Percentiles rank a stretch among this genome's conserved stretches.
phyloP scores from a whole-genome alignment of 2,329 filamentous ascomycete species.

The Fusarium kyushuense region DNA sequence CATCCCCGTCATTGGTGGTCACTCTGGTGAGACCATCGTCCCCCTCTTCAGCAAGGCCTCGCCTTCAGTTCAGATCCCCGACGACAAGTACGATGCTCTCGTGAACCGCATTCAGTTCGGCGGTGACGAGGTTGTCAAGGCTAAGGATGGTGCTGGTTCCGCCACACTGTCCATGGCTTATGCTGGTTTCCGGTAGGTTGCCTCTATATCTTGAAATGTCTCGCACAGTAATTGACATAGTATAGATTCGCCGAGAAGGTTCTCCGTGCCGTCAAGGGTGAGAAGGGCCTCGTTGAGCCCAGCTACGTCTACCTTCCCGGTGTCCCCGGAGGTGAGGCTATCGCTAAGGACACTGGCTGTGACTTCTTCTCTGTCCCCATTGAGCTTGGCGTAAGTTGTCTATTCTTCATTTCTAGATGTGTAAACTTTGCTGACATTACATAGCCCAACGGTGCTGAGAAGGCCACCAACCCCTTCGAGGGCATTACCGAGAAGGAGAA shows the following conservation, averaged over 20 bases:
- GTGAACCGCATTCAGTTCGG: slow-evolving; percentile 98
- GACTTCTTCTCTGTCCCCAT: slow-evolving; percentile 98
- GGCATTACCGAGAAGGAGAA: slow-evolving; percentile 88
- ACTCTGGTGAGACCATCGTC: slow-evolving; percentile 98
- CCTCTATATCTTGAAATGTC: neutral
- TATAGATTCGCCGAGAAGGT: slow-evolving; percentile 91
- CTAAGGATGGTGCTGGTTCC: slow-evolving; percentile 91
- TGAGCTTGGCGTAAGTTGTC: slow-evolving; percentile 85
- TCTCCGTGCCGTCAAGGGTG: slow-evolving; percentile 86
- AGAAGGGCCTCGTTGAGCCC: slow-evolving; percentile 93
- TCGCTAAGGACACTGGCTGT: slow-evolving; percentile 83
- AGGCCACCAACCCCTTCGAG: slow-evolving; percentile 83
- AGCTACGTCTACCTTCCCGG: slow-evolving; percentile 96
- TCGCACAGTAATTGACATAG: slow-evolving; percentile 25
- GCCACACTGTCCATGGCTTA: slow-evolving; percentile 96
- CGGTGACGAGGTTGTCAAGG: slow-evolving; percentile 96
- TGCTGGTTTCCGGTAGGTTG: slow-evolving; percentile 84
- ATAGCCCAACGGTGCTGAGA: slow-evolving; percentile 85
- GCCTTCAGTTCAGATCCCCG: slow-evolving; percentile 82
- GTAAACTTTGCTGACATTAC: slow-evolving; percentile 48
- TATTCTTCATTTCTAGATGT: slow-evolving; percentile 11
- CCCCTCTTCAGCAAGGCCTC: slow-evolving; percentile 94
- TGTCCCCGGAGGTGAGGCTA: slow-evolving; percentile 85
- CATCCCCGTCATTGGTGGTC: slow-evolving; percentile 94
- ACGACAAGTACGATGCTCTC: slow-evolving; percentile 89